phyloP scores from a whole-genome alignment of 2,329 filamentous ascomycete species.

The Nothophoma quercina region DNA sequence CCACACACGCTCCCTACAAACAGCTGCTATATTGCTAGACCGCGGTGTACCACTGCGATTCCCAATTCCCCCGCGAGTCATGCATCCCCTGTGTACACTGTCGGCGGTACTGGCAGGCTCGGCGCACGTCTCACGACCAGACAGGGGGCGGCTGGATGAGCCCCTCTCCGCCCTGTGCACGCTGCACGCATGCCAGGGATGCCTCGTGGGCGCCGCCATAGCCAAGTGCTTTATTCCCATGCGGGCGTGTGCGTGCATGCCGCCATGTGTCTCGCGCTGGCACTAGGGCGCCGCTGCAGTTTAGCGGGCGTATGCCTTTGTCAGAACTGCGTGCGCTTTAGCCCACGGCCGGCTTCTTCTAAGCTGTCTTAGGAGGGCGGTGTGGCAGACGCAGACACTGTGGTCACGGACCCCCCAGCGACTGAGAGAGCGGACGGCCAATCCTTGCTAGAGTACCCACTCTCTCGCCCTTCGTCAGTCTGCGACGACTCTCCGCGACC shows the following conservation, averaged over 20 bases:
- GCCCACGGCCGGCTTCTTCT: constrained; percentile 36
- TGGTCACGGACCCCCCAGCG: constrained; percentile 29
- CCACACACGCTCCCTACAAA: not conserved
- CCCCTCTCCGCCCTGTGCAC: constrained; percentile 20
- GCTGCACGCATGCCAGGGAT: constrained; percentile 38
- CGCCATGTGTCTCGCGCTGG: constrained; percentile 40
- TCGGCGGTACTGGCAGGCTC: constrained; percentile 3
- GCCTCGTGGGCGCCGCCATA: constrained; percentile 43
- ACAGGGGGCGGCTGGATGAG: constrained; percentile 18
- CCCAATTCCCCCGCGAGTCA: constrained; percentile 8
- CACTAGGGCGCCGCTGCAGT: constrained; percentile 27
- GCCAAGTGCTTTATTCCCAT: constrained; percentile 43
- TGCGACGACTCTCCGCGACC: constrained; percentile 42
- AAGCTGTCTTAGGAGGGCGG: constrained; percentile 40
- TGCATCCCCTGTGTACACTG: not conserved
- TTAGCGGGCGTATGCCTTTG: constrained; percentile 32
- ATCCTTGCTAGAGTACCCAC: constrained; percentile 49
- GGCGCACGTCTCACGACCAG: constrained; percentile 15
- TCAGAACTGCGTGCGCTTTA: constrained; percentile 41
- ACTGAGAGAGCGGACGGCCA: constrained; percentile 14
- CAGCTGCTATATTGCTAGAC: not conserved
- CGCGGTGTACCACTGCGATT: not conserved
- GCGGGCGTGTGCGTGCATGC: constrained; percentile 32
- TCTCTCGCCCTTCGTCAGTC: constrained; percentile 41
- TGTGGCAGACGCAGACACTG: constrained; percentile 36